Base-by-base conservation (phyloP, 805 yeast species). In the Tetrapisispora iriomotensis region DNA sequence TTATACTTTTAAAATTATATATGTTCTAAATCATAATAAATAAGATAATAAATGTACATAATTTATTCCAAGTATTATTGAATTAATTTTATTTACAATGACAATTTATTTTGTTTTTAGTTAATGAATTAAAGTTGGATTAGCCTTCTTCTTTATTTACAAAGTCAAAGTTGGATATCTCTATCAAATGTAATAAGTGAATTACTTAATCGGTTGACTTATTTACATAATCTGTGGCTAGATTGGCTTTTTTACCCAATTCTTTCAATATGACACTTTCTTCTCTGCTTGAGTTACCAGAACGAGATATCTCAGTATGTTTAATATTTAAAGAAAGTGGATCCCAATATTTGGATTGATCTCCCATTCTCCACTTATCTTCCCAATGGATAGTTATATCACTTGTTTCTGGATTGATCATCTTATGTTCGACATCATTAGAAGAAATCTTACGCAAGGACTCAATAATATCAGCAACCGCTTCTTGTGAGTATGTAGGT, bases 401-500 rank as follows among this genome's bases (percentile, higher is more conserved):
- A 36, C 44, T 30, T 45, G 38, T 36, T 67, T 68, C 45, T 29
- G 28, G 13, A 14, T 40, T 27, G 25, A 35, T 41, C 4, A 24
- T 4, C 22, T 27, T 33, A 3, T 79, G 68, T 22, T 29, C 34
- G 13, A 10, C 5, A 8, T 27, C 20, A 14, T 24, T 19, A 2
- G 9, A 4, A n/a, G 28, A 17, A 9, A 34, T 30, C 25, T 34
- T 34, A 44, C 77, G 80, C 24, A 60, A 37, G 3, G 61, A 52
- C 34, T 61, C 64, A 20, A 51, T 49, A 47, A 88, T 64, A 62
- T 88, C 97, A 6, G 95, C 84, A 22, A 85, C 86, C 1, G 96
- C 82, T 60, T 88, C 96, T 60, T 85, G 95, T 10, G 94, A 70
- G 62, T 80, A 84, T 0, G 92, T 78, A 20, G 96, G 96, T 55